Conservation (phyloP, 164 flowering plant genomes). For the Brasenia schreberi region DNA sequence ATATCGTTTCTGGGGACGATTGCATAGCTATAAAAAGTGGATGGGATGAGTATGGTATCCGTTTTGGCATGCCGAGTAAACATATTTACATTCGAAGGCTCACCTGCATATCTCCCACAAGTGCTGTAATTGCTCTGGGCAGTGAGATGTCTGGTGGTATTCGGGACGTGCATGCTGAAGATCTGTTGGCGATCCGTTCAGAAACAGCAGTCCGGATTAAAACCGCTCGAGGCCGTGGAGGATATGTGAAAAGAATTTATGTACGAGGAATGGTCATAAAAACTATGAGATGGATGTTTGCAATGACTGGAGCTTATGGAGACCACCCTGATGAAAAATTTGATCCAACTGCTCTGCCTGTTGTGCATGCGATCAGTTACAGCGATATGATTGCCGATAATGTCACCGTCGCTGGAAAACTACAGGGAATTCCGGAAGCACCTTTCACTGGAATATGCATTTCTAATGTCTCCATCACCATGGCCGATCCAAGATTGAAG, state of each 20-base stretch:
- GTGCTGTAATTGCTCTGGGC: conserved; percentile 70
- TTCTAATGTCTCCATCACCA: conserved; percentile 42
- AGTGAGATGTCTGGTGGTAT: conserved; percentile 94
- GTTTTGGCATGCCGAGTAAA: conserved; percentile 46
- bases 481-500: conserved; percentile 22
- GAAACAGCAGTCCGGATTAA: conserved; percentile 66
- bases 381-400: conserved; percentile 41
- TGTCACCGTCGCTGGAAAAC: conserved; percentile 37
- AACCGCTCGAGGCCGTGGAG: conserved; percentile 58
- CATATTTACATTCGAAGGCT: conserved; percentile 44
- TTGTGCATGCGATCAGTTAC: conserved; percentile 37
- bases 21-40: conserved; percentile 80
- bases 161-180: conserved; percentile 45
- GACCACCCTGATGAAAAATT: conserved; percentile 33
- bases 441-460: conserved; percentile 56
- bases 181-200: conserved; percentile 44
- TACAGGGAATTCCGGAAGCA: conserved; percentile 39
- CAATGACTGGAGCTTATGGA: conserved; percentile 63
- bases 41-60: conserved; percentile 10
- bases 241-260: conserved; percentile 47
- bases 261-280: conserved; percentile 29
- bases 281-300: conserved; percentile 68
- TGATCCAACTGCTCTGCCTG: conserved; percentile 57
- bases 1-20: conserved; percentile 73
- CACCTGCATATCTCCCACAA: conserved; percentile 68